A percentile compares a stretch with the other conserved stretches of the same genome.
These are phyloP conservation scores for Wickerhamomyces bovis DNA, from an alignment of 805 yeast species.

Conservation along the genomic window DNA sequence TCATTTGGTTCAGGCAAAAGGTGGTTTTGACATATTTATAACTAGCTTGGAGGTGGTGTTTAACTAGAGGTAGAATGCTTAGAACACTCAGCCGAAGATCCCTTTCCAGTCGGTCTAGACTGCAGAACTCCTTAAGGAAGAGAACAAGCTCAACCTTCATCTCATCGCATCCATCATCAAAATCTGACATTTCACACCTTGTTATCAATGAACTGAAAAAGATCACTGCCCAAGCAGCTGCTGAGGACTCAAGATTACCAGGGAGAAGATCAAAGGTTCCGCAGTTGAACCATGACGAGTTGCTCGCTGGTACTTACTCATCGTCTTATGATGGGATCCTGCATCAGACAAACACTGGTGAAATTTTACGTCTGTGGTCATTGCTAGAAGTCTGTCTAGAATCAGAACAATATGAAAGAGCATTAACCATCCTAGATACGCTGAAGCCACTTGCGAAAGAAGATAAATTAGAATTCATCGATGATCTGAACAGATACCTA, in stretches of 20 bases:
- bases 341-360: conserved; percentile 36
- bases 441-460: conserved; percentile 42
- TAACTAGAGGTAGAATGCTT: not conserved
- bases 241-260: not conserved
- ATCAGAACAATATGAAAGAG: conserved; percentile 60
- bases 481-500: conserved; percentile 65
- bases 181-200: not conserved
- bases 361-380: conserved; percentile 65
- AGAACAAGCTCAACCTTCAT: conserved; percentile 1
- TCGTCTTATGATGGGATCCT: conserved; percentile 16
- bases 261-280: not conserved
- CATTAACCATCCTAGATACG: conserved; percentile 59
- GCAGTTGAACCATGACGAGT: conserved; percentile 5
- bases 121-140: not conserved
- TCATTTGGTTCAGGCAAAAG: not conserved
- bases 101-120: not conserved
- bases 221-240: not conserved
- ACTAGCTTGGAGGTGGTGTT: not conserved
- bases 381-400: conserved; percentile 72
- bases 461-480: conserved; percentile 44
- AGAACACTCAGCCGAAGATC: not conserved
- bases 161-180: conserved; percentile 2
- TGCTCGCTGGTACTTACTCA: conserved; percentile 15
- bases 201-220: conserved; percentile 3
- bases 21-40: not conserved